Percentiles rank a stretch among this genome's conserved stretches.
Evolutionary conservation across 805 yeast species (phyloP).

Genomic region (Ogataea polymorpha): DNA sequence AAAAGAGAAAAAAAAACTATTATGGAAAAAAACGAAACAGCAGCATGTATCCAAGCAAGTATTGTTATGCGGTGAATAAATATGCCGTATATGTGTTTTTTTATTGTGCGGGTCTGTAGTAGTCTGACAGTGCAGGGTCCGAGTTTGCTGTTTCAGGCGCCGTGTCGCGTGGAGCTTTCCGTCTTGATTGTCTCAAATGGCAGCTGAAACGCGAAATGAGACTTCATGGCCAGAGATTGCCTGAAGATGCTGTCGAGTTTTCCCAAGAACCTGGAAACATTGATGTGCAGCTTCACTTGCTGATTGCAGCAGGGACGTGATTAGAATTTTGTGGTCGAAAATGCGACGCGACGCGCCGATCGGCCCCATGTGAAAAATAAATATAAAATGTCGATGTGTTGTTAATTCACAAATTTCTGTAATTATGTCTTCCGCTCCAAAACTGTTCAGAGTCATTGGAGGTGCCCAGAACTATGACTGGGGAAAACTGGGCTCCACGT

Average conservation of each 20-base stretch:
- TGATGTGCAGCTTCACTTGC: neutral
- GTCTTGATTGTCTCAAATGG: neutral
- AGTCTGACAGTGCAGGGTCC: neutral
- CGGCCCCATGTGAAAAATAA: neutral
- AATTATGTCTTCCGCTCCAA: slow-evolving; percentile 10
- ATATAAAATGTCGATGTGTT: slow-evolving; percentile 2
- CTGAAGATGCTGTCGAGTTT: no score
- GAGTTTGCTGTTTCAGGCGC: neutral
- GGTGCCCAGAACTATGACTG: slow-evolving; percentile 40
- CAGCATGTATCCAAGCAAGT: neutral
- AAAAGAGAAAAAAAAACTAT: slow-evolving; percentile 5
- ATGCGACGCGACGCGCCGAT: slow-evolving; percentile 1
- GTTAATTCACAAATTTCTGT: slow-evolving; percentile 7
- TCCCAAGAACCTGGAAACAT: no score
- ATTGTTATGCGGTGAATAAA: slow-evolving; percentile 4
- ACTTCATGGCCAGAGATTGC: no score
- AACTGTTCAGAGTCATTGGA: slow-evolving; percentile 33
- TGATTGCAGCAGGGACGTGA: neutral
- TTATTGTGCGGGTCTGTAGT: neutral
- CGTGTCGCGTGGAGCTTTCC: neutral
- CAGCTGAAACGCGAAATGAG: neutral
- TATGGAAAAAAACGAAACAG: slow-evolving; percentile 3
- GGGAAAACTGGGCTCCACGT: slow-evolving; percentile 72
- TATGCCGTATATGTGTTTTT: neutral
- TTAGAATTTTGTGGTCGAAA: neutral